Evolutionary conservation across 495 filamentous ascomycete species (phyloP).

Genomic region (Pyrenopolyporus hunteri): DNA sequence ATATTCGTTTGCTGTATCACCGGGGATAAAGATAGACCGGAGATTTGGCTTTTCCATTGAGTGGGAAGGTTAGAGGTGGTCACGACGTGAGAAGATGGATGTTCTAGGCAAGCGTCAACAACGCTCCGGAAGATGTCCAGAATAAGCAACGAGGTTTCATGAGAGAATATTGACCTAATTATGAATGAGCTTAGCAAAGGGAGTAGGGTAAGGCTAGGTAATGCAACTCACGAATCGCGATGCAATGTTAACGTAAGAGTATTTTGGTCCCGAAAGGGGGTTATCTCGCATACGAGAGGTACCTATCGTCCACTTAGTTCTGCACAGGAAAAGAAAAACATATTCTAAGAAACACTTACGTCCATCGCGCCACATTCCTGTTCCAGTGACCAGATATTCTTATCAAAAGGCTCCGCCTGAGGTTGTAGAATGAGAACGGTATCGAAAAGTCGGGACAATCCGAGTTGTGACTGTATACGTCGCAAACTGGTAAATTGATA

Average conservation of each 20-base stretch:
- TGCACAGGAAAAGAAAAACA: background rate
- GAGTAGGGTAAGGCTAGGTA: background rate
- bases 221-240: constrained; percentile 46
- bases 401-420: constrained; percentile 55
- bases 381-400: constrained; percentile 66
- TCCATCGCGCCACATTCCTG: constrained; percentile 78
- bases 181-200: constrained; percentile 9
- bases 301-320: constrained; percentile 46
- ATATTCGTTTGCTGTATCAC: background rate
- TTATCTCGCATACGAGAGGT: constrained; percentile 71
- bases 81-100: constrained; percentile 42
- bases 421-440: constrained; percentile 77
- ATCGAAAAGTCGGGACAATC: constrained; percentile 66
- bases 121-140: constrained; percentile 55
- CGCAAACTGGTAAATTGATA: constrained; percentile 75
- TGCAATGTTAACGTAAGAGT: constrained; percentile 53
- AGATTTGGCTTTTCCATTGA: constrained; percentile 23
- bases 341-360: constrained; percentile 49
- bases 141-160: constrained; percentile 49
- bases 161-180: constrained; percentile 48
- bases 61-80: constrained; percentile 12
- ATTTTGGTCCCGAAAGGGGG: constrained; percentile 55
- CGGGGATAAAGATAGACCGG: constrained; percentile 6
- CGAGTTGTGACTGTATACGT: constrained; percentile 59
- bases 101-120: constrained; percentile 44